These are phyloP conservation scores for Thalassiosira livingstoniorum DNA, from an alignment of 352 stramenopile genomes.

Conservation along the genomic window DNA sequence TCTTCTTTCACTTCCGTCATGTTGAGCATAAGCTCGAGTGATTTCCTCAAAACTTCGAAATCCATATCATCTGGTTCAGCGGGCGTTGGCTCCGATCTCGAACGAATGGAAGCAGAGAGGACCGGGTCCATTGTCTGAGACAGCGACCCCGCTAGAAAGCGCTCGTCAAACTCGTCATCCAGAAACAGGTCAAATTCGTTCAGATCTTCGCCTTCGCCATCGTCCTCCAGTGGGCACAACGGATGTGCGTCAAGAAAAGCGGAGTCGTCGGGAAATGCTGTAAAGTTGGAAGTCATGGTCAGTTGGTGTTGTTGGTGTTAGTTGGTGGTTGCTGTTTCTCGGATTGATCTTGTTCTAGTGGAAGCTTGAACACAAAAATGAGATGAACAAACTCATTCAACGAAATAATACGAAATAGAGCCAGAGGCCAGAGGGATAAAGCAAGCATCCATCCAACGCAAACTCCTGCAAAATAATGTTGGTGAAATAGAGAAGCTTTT, in stretches of 20 bases:
- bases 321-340: too few species aligned
- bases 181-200: not conserved
- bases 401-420: too few species aligned
- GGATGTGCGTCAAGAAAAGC: not conserved
- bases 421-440: too few species aligned
- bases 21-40: not conserved
- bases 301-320: too few species aligned
- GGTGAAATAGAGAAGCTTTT: too few species aligned
- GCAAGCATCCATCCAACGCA: too few species aligned
- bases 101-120: not conserved
- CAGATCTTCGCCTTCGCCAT: not conserved
- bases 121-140: not conserved
- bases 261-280: slow-evolving; percentile 2
- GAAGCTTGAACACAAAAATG: too few species aligned
- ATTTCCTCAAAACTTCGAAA: not conserved
- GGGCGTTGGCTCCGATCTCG: not conserved
- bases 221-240: not conserved
- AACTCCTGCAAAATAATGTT: too few species aligned
- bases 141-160: not conserved
- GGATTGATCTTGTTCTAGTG: too few species aligned
- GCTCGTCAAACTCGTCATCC: not conserved
- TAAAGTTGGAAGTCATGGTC: too few species aligned
- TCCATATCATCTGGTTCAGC: not conserved
- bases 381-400: too few species aligned
- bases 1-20: too few species aligned